Evolutionary conservation across 2,329 filamentous ascomycete genomes (phyloP).

Genomic region (Neofusicoccum parvum): DNA sequence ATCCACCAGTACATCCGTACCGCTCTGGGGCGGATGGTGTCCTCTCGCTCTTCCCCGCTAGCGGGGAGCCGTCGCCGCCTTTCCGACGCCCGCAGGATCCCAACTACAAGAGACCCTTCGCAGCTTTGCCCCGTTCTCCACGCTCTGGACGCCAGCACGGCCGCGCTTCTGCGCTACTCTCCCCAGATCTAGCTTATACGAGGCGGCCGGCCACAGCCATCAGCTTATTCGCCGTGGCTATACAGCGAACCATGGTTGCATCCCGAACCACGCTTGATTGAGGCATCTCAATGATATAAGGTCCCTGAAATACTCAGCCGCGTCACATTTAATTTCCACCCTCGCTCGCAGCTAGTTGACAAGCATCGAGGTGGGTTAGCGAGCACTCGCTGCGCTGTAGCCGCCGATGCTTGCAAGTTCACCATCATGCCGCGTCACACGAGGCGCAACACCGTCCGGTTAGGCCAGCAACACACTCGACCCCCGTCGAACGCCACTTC

Average conservation of each 20-base stretch:
- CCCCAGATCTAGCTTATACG: background rate
- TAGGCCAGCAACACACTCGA: background rate
- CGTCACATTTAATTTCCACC: background rate
- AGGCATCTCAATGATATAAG: background rate
- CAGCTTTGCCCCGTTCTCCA: background rate
- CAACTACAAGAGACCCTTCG: background rate
- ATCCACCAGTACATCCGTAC: background rate
- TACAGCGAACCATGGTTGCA: background rate
- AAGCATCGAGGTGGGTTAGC: background rate
- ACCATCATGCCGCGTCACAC: background rate
- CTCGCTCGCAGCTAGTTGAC: background rate
- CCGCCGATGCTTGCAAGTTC: background rate
- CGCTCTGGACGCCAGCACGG: background rate
- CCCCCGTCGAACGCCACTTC: background rate
- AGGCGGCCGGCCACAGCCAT: background rate
- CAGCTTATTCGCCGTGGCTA: background rate
- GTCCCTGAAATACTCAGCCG: background rate
- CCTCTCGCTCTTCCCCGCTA: background rate
- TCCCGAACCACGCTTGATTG: background rate
- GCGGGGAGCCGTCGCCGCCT: background rate
- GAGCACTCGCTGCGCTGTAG: background rate
- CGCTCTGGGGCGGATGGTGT: background rate
- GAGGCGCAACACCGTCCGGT: background rate
- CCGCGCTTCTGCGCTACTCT: background rate
- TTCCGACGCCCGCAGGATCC: background rate